Conservation (phyloP, 768 basidiomycete species). For the Termitomyces sp. region DNA sequence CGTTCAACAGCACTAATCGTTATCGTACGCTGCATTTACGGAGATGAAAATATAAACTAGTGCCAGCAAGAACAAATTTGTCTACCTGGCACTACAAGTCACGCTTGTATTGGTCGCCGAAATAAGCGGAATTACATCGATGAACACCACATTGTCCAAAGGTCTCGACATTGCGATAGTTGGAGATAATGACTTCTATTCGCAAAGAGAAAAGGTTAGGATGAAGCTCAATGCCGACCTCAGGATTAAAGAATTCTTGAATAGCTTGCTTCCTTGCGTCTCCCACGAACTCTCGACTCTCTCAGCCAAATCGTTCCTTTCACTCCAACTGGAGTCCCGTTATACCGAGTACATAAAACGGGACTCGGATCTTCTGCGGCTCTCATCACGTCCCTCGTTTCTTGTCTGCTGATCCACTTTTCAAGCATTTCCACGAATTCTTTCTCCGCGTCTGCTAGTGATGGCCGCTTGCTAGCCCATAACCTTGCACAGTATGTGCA, state of each 20-base stretch:
- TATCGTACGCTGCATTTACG: conserved; percentile 8
- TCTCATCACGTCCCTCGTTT: conserved; percentile 91
- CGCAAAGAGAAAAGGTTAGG: conserved; percentile 80
- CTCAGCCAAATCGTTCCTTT: conserved; percentile 77
- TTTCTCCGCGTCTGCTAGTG: conserved; percentile 39
- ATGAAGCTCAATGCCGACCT: conserved; percentile 3
- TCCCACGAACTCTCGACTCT: conserved; percentile 62
- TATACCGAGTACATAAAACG: conserved; percentile 93
- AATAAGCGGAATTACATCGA: conserved; percentile 39
- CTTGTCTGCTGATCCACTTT: conserved; percentile 79
- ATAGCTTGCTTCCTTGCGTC: conserved; percentile 60
- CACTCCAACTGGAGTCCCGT: conserved; percentile 58
- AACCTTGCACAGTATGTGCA: conserved; percentile 94
- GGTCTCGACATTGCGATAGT: conserved; percentile 79
- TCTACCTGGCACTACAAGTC: conserved; percentile 83
- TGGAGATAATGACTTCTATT: conserved; percentile 98
- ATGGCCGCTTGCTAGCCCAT: conserved; percentile 69
- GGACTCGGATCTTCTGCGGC: conserved; percentile 97
- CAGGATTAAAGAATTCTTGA: not conserved
- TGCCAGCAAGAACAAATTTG: conserved; percentile 81
- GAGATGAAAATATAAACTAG: conserved; percentile 23
- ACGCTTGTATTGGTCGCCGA: conserved; percentile 69
- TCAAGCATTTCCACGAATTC: conserved; percentile 52
- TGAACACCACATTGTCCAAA: conserved; percentile 39
- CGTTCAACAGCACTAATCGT: conserved; percentile 17